Percentiles rank a stretch among this genome's conserved stretches.
These are phyloP conservation scores for Sechiopsis laciniata DNA, from an alignment of 306 rosid species.

Conservation along the genomic window DNA sequence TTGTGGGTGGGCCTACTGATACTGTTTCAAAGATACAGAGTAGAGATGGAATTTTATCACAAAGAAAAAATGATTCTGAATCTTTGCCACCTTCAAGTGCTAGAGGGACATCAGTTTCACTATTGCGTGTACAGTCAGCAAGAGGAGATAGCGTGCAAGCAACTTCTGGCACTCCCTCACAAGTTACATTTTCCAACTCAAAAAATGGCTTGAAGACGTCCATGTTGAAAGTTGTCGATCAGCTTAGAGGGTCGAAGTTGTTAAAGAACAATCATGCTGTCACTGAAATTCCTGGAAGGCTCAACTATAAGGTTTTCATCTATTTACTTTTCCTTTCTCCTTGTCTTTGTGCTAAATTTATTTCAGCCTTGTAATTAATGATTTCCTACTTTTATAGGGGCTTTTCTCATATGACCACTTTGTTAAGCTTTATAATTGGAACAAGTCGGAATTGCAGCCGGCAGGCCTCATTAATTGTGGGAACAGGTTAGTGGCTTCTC, in stretches of 20 bases:
- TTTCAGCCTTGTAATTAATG: constrained; percentile 20
- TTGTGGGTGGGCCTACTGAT: constrained; percentile 26
- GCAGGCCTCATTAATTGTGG: constrained; percentile 85
- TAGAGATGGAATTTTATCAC: constrained; percentile 28
- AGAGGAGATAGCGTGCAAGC: constrained; percentile 35
- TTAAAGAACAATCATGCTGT: constrained; percentile 43
- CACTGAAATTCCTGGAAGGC: constrained; percentile 48
- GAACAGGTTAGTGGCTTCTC: constrained; percentile 54
- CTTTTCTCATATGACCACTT: constrained; percentile 66
- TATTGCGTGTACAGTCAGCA: constrained; percentile 30
- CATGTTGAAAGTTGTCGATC: constrained; percentile 71
- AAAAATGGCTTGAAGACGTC: constrained; percentile 64
- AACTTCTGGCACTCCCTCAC: constrained; percentile 38
- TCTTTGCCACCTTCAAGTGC: constrained; percentile 32
- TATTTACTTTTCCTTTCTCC: constrained; percentile 15
- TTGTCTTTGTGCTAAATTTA: background rate
- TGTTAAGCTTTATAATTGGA: constrained; percentile 72
- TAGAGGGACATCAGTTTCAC: constrained; percentile 28
- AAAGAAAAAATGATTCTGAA: constrained; percentile 26
- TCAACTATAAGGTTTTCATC: constrained; percentile 56
- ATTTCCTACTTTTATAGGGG: constrained; percentile 43
- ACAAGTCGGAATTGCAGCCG: constrained; percentile 65
- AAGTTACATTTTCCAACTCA: constrained; percentile 43
- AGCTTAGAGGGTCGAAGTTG: constrained; percentile 66
- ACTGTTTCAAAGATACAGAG: constrained; percentile 22